Percentiles rank a stretch among this genome's conserved stretches.
phyloP scores from a whole-genome alignment of 2,329 filamentous ascomycete species.

The Cytospora piceicola region DNA sequence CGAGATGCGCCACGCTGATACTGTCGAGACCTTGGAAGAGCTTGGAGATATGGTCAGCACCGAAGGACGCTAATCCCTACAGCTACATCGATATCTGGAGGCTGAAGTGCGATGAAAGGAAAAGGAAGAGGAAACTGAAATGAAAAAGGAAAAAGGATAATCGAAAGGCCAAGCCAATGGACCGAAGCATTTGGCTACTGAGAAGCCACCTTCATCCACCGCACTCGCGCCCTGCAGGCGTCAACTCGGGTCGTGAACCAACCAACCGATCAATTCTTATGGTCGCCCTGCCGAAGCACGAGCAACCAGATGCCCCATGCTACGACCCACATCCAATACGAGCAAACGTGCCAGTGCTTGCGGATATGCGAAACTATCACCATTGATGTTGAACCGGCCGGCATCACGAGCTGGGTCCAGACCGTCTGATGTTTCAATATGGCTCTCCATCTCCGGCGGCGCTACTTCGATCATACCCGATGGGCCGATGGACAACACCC shows the following conservation, averaged over 20 bases:
- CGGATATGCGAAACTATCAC: neutral
- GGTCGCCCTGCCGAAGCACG: neutral
- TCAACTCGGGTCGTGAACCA: neutral
- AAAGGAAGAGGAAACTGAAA: neutral
- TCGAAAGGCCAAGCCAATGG: neutral
- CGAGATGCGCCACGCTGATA: neutral
- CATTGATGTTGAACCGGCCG: neutral
- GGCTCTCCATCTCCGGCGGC: neutral
- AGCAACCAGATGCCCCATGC: neutral
- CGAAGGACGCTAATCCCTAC: neutral
- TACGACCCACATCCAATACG: neutral
- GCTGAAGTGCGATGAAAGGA: neutral
- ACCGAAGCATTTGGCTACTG: neutral
- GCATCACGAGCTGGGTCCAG: neutral
- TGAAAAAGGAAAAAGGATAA: too few relatives aligned
- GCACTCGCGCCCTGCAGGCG: neutral
- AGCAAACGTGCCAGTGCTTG: neutral
- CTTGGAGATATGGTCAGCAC: neutral
- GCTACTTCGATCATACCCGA: neutral
- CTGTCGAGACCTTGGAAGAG: neutral
- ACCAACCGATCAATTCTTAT: neutral
- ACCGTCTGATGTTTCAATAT: neutral
- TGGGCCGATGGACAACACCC: neutral
- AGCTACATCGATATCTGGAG: neutral
- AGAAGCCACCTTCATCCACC: neutral